Evolutionary conservation across 306 rosid species (phyloP).

Genomic region (Dalbergia cultrata): DNA sequence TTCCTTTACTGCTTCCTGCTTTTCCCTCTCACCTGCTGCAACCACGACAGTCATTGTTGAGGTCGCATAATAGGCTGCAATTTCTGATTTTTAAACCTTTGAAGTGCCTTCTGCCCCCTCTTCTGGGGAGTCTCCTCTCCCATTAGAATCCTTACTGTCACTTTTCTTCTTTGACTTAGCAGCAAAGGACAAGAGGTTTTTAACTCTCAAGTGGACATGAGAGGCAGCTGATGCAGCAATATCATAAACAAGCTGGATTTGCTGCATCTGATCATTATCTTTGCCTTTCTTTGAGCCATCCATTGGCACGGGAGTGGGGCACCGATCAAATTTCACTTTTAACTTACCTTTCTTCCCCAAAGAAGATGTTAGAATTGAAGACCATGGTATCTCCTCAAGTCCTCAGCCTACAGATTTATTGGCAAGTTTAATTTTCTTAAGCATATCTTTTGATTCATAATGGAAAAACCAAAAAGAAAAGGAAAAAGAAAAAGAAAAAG

Average conservation of each 20-base stretch:
- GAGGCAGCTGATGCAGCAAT: slow-evolving; percentile 93
- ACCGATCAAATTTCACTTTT: slow-evolving; percentile 60
- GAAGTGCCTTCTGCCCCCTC: slow-evolving; percentile 55
- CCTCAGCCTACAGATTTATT: slow-evolving; percentile 65
- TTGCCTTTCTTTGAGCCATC: slow-evolving; percentile 44
- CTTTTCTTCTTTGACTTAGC: slow-evolving; percentile 46
- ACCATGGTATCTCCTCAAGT: slow-evolving; percentile 66
- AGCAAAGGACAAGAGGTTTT: slow-evolving; percentile 55
- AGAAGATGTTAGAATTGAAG: slow-evolving; percentile 82
- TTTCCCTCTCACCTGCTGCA: slow-evolving; percentile 84
- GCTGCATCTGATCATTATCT: slow-evolving; percentile 50
- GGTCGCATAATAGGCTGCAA: slow-evolving; percentile 82
- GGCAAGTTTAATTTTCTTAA: neutral
- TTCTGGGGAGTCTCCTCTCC: slow-evolving; percentile 28
- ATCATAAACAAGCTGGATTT: slow-evolving; percentile 67
- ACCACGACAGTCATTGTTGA: slow-evolving; percentile 89
- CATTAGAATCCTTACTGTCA: slow-evolving; percentile 30
- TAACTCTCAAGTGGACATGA: slow-evolving; percentile 65
- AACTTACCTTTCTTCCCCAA: slow-evolving; percentile 71
- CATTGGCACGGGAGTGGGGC: slow-evolving; percentile 53
- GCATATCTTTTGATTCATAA: no score
- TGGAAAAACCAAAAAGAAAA: no score
- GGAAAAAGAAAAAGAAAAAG: no score
- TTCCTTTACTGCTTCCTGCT: slow-evolving; percentile 76
- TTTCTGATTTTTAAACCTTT: slow-evolving; percentile 67